phyloP scores from a whole-genome alignment of 108 stramenopile genomes.

The Cyclotella atomus region DNA sequence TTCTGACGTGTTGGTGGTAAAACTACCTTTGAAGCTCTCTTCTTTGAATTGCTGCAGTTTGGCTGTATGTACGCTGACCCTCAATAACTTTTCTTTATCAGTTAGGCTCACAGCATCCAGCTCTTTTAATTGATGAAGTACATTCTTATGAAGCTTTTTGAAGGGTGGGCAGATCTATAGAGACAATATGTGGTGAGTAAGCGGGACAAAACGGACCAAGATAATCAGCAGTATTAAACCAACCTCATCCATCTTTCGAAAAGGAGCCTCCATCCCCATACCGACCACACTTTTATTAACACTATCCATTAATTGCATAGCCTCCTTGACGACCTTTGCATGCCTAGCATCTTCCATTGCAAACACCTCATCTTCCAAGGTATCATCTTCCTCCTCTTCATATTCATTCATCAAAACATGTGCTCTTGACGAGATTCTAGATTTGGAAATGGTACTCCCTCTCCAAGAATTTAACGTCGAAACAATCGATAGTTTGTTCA shows the following conservation, averaged over 20 bases:
- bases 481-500: background rate
- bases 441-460: background rate
- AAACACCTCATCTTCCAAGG: conserved; percentile 15
- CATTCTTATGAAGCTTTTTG: conserved; percentile 36
- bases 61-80: background rate
- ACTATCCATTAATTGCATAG: conserved; percentile 29
- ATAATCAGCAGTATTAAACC: background rate
- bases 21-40: background rate
- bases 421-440: background rate
- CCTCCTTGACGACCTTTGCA: conserved; percentile 24
- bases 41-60: background rate
- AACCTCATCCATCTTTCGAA: conserved; percentile 35
- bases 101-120: conserved; percentile 7
- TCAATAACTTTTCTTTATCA: background rate
- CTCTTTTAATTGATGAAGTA: conserved; percentile 30
- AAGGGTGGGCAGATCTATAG: conserved; percentile 24
- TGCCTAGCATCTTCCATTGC: conserved; percentile 16
- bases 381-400: conserved; percentile 24
- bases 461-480: background rate
- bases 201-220: background rate
- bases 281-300: conserved; percentile 37
- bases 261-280: conserved; percentile 46
- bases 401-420: background rate
- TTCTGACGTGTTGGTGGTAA: background rate
- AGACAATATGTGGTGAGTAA: background rate